Conservation (phyloP, 2,329 filamentous ascomycete species). For the Coniochaeta ligniaria region DNA sequence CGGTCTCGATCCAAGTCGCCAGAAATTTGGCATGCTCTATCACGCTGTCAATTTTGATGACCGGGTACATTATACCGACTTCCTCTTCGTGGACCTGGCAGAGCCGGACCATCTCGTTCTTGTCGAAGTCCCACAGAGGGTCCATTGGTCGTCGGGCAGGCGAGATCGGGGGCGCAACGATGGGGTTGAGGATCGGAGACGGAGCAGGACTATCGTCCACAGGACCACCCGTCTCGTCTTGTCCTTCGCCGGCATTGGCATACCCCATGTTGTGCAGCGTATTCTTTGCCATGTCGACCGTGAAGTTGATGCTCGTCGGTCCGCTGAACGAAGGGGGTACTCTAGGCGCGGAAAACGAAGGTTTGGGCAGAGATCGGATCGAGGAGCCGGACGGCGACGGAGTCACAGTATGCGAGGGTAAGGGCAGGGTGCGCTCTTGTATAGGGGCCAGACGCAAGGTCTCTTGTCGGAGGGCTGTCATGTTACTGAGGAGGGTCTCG, state of each 20-base stretch:
- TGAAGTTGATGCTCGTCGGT: slow-evolving; percentile 79
- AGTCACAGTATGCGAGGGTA: slow-evolving; percentile 26
- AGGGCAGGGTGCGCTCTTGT: slow-evolving; percentile 30
- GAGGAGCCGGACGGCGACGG: slow-evolving; percentile 34
- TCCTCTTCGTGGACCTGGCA: slow-evolving; percentile 82
- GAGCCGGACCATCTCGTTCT: slow-evolving; percentile 73
- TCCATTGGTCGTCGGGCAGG: slow-evolving; percentile 39
- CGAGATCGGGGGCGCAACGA: slow-evolving; percentile 26
- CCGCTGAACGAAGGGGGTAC: slow-evolving; percentile 65
- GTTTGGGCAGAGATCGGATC: slow-evolving; percentile 33
- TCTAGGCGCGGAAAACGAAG: slow-evolving; percentile 33
- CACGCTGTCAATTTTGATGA: slow-evolving; percentile 67
- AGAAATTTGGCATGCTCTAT: slow-evolving; percentile 64
- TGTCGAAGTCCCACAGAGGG: slow-evolving; percentile 71
- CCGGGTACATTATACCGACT: slow-evolving; percentile 86
- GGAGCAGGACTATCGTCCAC: slow-evolving; percentile 21
- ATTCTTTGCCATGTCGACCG: slow-evolving; percentile 77
- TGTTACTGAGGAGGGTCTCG: slow-evolving; percentile 63
- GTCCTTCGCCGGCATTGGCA: slow-evolving; percentile 51
- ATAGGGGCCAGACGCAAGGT: slow-evolving; percentile 35
- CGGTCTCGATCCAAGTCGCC: slow-evolving; percentile 61
- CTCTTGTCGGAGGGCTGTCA: slow-evolving; percentile 60
- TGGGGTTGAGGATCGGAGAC: slow-evolving; percentile 24
- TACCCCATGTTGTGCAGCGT: slow-evolving; percentile 90
- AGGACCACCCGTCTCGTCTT: slow-evolving; percentile 50